phyloP scores from a whole-genome alignment of 2,329 filamentous ascomycete species.

The Phoma sp. region DNA sequence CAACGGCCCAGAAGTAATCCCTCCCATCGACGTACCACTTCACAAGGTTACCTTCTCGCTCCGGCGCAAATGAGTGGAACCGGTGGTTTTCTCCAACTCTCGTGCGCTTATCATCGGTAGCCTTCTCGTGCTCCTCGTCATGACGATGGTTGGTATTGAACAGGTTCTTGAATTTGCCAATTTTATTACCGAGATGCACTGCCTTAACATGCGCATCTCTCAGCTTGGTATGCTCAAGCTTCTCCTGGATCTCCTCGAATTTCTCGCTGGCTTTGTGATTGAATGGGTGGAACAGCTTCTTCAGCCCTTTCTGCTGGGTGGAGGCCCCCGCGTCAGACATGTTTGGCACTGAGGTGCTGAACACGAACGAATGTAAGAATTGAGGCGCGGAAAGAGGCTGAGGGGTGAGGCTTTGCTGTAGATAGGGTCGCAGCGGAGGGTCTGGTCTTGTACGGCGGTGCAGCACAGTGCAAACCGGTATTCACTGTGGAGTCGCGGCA shows the following conservation, averaged over 20 bases:
- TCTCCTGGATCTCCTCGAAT: conserved; percentile 48
- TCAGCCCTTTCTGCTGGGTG: conserved; percentile 34
- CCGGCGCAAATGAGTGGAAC: conserved; percentile 89
- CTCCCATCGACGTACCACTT: conserved; percentile 98
- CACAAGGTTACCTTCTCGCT: conserved; percentile 80
- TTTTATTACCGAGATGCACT: conserved; percentile 64
- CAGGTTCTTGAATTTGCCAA: conserved; percentile 69
- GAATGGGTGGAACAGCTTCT: conserved; percentile 49
- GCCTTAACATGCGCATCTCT: conserved; percentile 60
- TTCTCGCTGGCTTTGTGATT: conserved; percentile 36
- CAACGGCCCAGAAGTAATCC: conserved; percentile 94
- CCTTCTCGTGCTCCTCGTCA: conserved; percentile 88
- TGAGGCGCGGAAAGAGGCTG: conserved; percentile 29
- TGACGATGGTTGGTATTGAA: conserved; percentile 90
- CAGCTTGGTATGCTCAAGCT: conserved; percentile 55
- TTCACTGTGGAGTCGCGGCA: conserved; percentile 22
- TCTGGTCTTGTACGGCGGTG: conserved; percentile 28
- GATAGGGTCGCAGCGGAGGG: conserved; percentile 19
- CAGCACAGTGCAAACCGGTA: conserved; percentile 30
- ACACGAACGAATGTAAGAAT: conserved; percentile 15
- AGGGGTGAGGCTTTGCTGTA: conserved; percentile 24
- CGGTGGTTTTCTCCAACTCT: conserved; percentile 75
- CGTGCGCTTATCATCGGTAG: conserved; percentile 79
- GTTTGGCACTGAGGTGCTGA: conserved; percentile 8
- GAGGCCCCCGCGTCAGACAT: conserved; percentile 31